These are phyloP conservation scores for Saitozyma podzolica DNA, from an alignment of 768 basidiomycete genomes.

Conservation along the genomic window DNA sequence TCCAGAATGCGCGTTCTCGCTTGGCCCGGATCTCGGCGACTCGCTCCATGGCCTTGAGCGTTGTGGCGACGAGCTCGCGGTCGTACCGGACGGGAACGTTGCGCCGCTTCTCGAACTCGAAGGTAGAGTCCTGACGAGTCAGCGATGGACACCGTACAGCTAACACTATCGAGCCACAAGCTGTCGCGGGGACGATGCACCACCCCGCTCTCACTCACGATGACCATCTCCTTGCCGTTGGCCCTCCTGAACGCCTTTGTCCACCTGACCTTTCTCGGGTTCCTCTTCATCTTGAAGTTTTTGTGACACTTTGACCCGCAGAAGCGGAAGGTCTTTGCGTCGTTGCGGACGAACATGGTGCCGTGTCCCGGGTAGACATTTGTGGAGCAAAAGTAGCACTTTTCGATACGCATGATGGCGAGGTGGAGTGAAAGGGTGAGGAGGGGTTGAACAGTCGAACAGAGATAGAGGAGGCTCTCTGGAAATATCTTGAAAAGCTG, in stretches of 20 bases:
- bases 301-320: conserved; percentile 99
- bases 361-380: conserved; percentile 97
- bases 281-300: conserved; percentile 99
- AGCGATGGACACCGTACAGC: too few species aligned
- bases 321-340: conserved; percentile 96
- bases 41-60: conserved; percentile 94
- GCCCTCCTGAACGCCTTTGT: conserved; percentile 99
- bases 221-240: conserved; percentile 98
- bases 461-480: background rate
- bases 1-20: conserved; percentile 94
- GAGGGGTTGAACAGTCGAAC: background rate
- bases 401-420: conserved; percentile 80
- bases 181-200: background rate
- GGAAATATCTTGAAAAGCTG: too few species aligned
- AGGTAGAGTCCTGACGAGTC: conserved; percentile 81
- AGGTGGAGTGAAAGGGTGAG: too few species aligned
- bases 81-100: conserved; percentile 97
- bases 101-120: conserved; percentile 98
- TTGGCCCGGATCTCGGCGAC: conserved; percentile 85
- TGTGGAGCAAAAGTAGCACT: conserved; percentile 97
- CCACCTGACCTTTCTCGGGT: conserved; percentile 98
- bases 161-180: too few species aligned
- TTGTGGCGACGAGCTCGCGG: conserved; percentile 86
- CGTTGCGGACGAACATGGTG: conserved; percentile 94
- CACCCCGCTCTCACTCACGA: conserved; percentile 61